Base-by-base conservation (phyloP, 2,329 filamentous ascomycete genomes). In the Sarocladium kiliense region DNA sequence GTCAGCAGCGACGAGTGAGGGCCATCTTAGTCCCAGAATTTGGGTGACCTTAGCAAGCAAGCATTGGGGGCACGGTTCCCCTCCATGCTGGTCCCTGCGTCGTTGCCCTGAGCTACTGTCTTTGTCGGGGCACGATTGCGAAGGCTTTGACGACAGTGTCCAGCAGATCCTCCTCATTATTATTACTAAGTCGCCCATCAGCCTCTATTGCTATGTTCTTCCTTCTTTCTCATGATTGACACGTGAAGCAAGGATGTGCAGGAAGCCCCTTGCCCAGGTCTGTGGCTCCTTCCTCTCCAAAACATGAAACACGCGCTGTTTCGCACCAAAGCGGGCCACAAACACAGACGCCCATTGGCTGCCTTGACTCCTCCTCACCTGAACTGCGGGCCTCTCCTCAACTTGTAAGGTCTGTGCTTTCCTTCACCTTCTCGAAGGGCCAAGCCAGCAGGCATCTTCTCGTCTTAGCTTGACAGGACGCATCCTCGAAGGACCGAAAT, bases 291-390 rank as follows among this genome's bases (percentile, higher is more conserved):
- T 27, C 44, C 44, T 51, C 30, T 23, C 26, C 47, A 36, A 51
- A 36, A 21, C 18, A 34, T 51, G 47, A 51, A 51, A 51, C 47
- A 36, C 12, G n/a, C 47, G 47, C 14, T 51, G 47, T 51, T 51
- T 51, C 47, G 27, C 47, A 21, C 47, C 7, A 16, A 34, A 51
- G 27, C 16, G 47, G 47, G 21, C 5, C 47, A 6, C 3, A 4
- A 4, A 19, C 14, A n/a, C 14, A 10, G 19, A n/a, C 30, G 26
- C n/a, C 18, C 27, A 34, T 36, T 51, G 7, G 47, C 30, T 36
- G 47, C 47, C 26, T 36, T 23, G 14, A 23, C 27, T 18, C 23
- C 4, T 36, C n/a, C 47, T 51, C 47, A 51, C 47, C 47, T 51
- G 47, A 51, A 51, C 27, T 36, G 30, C 47, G 47, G 47, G 27